phyloP scores from a whole-genome alignment of 164 flowering plant species.

The Annona cherimola region DNA sequence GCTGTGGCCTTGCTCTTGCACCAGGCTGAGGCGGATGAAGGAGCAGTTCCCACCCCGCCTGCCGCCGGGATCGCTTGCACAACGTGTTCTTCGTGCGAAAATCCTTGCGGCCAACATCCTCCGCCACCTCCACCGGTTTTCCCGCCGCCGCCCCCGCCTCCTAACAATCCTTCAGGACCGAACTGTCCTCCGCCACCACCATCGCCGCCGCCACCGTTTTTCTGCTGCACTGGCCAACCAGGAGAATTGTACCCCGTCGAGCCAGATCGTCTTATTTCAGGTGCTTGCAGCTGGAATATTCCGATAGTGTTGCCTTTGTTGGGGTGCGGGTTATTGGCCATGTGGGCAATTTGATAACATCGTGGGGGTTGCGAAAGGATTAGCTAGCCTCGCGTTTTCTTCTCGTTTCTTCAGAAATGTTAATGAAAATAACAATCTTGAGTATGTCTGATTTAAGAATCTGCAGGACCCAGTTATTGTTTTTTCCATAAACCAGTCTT shows the following conservation, averaged over 20 bases:
- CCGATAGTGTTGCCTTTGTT: background rate
- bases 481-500: no score
- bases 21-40: conserved; percentile 4
- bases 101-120: conserved; percentile 14
- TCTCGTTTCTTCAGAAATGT: background rate
- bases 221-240: conserved; percentile 1
- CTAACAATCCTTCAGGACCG: background rate
- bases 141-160: conserved; percentile 10
- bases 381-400: background rate
- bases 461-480: no score
- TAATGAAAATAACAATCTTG: background rate
- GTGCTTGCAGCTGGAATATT: background rate
- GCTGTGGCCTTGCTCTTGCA: background rate
- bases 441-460: no score
- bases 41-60: conserved; percentile 1
- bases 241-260: conserved; percentile 12
- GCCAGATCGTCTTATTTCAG: background rate
- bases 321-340: background rate
- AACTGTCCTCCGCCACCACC: conserved; percentile 17
- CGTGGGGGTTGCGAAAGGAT: background rate
- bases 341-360: background rate
- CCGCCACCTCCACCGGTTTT: conserved; percentile 13
- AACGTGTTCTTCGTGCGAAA: conserved; percentile 16
- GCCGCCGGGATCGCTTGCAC: conserved; percentile 14
- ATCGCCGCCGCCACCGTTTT: conserved; percentile 11